Evolutionary conservation across 202 grass and related monocot genomes (phyloP), one percentile per base, ranked within the genome.

Genomic region (Panicum virgatum): DNA sequence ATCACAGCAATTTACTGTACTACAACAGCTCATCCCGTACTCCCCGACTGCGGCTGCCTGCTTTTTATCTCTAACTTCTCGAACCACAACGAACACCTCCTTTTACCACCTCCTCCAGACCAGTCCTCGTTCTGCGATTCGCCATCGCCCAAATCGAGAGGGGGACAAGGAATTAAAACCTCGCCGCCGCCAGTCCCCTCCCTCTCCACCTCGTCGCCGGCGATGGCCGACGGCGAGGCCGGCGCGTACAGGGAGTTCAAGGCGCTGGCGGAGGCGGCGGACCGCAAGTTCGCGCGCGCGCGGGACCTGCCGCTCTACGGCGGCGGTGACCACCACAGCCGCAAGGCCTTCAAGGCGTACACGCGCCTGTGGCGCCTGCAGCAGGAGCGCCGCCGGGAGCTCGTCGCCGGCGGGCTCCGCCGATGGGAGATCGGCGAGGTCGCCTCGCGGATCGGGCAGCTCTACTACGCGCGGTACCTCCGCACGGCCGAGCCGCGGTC

Each of bases 401-500:
- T 99, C 73, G 89, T 96, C 62, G 83, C 77, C 0, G 81, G 43
- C 3, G 96, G 96, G 34, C 88, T 99, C 6, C 86, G 83, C 7
- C 96, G 96, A 53, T 93, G 86, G 77, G 96, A 96, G 87, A 96
- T 99, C 53, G 96, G 96, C 40, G 96, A 99, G 85, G 83, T 99
- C 27, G 93, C 96, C 23, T 99, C 96, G 57, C 91, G 96, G 91
- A 96, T 99, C 96, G 96, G 96, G 8, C 96, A 99, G 87, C 96
- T 99, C 74, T 94, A 96, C 91, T 99, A 93, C 83, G 85, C 86
- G 58, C 92, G 92, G 81, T 99, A 99, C 93, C 87, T 94, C 65
- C 93, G 96, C 59, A 96, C 96, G 40, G 90, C 93, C 79, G 96
- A 99, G 89, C 88, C 89, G 75, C 89, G 96, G n/a, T 99, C 89